Evolutionary conservation across 371 early-diverging fungal genomes (phyloP).

Genomic region (Globomyces sp.): DNA sequence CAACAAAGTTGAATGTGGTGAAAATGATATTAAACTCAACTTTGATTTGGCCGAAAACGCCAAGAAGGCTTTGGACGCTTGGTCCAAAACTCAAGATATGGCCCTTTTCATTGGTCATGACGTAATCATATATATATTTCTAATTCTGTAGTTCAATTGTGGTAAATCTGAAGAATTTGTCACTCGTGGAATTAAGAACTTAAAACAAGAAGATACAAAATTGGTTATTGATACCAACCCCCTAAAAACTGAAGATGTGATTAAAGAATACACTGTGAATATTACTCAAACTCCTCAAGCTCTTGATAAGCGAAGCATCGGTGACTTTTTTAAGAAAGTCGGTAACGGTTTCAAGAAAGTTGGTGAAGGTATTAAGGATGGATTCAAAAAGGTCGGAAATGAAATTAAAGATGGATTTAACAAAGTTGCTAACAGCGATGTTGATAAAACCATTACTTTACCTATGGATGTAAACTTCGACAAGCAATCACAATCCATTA

Average conservation of each 20-base stretch:
- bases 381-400: background rate
- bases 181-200: background rate
- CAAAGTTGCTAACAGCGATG: background rate
- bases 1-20: background rate
- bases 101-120: conserved; percentile 4
- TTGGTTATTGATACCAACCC: conserved; percentile 8
- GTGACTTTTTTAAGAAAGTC: conserved; percentile 5
- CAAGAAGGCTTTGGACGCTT: conserved; percentile 1
- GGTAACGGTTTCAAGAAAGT: background rate
- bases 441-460: background rate
- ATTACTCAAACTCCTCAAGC: background rate
- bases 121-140: too few relatives aligned
- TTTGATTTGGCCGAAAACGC: background rate
- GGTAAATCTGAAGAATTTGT: background rate
- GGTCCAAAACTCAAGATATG: conserved; percentile 5
- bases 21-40: conserved; percentile 8
- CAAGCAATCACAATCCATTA: background rate
- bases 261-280: conserved; percentile 7
- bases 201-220: background rate
- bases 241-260: background rate
- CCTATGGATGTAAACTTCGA: background rate
- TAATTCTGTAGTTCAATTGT: background rate
- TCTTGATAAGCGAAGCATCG: background rate
- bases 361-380: conserved; percentile 1
- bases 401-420: background rate